These are phyloP conservation scores for Fusarium verticillioides DNA, from an alignment of 2,329 filamentous ascomycete species.

Conservation along the genomic window DNA sequence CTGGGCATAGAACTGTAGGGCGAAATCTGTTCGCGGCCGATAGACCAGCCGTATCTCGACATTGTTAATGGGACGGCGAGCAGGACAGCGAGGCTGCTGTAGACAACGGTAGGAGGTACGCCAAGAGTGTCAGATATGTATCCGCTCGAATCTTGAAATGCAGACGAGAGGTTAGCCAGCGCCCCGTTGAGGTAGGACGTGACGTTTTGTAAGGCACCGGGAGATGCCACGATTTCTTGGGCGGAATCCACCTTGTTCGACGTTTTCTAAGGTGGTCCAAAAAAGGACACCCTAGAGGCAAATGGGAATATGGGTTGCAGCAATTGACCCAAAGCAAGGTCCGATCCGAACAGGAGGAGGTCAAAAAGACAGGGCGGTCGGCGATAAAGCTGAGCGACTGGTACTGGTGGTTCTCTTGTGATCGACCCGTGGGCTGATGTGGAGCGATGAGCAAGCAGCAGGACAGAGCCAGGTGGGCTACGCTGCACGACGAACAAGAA, in stretches of 20 bases:
- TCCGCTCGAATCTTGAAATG: slow-evolving; percentile 60
- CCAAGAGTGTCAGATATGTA: slow-evolving; percentile 64
- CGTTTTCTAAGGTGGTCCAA: slow-evolving; percentile 50
- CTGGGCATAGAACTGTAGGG: slow-evolving; percentile 62
- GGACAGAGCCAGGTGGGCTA: slow-evolving; percentile 36
- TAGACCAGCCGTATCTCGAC: slow-evolving; percentile 65
- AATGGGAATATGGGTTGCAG: slow-evolving; percentile 38
- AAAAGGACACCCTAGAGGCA: slow-evolving; percentile 51
- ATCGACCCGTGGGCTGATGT: slow-evolving; percentile 45
- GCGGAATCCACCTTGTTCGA: slow-evolving; percentile 71
- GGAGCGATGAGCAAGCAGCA: slow-evolving; percentile 35
- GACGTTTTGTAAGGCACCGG: slow-evolving; percentile 71
- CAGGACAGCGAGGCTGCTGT: slow-evolving; percentile 62
- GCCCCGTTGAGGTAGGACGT: slow-evolving; percentile 67
- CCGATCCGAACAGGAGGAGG: slow-evolving; percentile 32
- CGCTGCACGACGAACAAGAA: slow-evolving; percentile 25
- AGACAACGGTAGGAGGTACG: slow-evolving; percentile 60
- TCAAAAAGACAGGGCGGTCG: slow-evolving; percentile 36
- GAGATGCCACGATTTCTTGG: slow-evolving; percentile 67
- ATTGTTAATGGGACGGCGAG: slow-evolving; percentile 64
- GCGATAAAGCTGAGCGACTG: slow-evolving; percentile 36
- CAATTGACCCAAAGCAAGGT: slow-evolving; percentile 33
- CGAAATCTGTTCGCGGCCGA: slow-evolving; percentile 59
- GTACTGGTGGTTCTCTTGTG: slow-evolving; percentile 40
- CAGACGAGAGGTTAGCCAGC: slow-evolving; percentile 59